Conservation (phyloP, 2,329 filamentous ascomycete species). For the Penicillium thymicola region DNA sequence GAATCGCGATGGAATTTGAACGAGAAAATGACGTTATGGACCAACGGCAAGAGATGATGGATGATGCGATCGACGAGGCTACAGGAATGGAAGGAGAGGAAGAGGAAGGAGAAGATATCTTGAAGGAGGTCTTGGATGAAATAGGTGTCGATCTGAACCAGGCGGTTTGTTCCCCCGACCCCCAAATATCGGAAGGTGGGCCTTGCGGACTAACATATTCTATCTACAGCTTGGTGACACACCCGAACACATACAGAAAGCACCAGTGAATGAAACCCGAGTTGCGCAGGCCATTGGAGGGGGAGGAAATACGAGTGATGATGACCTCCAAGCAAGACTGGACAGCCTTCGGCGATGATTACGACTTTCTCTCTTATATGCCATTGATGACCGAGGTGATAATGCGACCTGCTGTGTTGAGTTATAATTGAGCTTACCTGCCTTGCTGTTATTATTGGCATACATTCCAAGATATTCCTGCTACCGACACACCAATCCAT, state of each 20-base stretch:
- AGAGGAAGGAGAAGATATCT: slow-evolving; percentile 93
- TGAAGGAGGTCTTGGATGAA: slow-evolving; percentile 94
- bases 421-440: neutral
- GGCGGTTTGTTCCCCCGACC: slow-evolving; percentile 60
- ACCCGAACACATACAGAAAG: slow-evolving; percentile 75
- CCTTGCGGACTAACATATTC: slow-evolving; percentile 18
- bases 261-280: slow-evolving; percentile 67
- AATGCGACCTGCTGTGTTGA: neutral
- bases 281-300: slow-evolving; percentile 77
- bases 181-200: neutral
- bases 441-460: slow-evolving; percentile 5
- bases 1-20: slow-evolving; percentile 99
- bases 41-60: slow-evolving; percentile 99
- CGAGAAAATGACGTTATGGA: slow-evolving; percentile 99
- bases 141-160: slow-evolving; percentile 92
- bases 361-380: slow-evolving; percentile 5
- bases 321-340: slow-evolving; percentile 89
- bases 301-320: slow-evolving; percentile 61
- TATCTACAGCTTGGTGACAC: slow-evolving; percentile 77
- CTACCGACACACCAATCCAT: neutral
- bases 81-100: slow-evolving; percentile 80
- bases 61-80: slow-evolving; percentile 95
- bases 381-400: neutral
- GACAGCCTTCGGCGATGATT: slow-evolving; percentile 70
- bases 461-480: slow-evolving; percentile 2